phyloP scores from a whole-genome alignment of 2,329 filamentous ascomycete species.

The Emmonsiellopsis sp. region DNA sequence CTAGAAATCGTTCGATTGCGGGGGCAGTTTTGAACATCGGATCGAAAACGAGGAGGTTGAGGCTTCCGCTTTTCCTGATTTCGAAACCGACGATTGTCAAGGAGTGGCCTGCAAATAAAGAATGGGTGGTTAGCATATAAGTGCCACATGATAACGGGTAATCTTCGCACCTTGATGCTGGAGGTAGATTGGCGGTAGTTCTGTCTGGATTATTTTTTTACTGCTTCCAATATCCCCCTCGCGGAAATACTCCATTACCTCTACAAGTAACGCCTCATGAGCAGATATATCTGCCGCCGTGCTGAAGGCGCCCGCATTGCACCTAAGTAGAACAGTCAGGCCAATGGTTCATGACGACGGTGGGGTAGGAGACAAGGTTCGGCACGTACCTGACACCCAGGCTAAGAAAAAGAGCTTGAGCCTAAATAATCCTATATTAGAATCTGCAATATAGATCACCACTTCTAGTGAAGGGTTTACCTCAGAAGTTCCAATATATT shows the following conservation, averaged over 20 bases:
- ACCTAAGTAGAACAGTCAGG: slow-evolving; percentile 25
- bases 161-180: slow-evolving; percentile 59
- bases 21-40: slow-evolving; percentile 66
- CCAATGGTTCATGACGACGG: not conserved
- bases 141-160: not conserved
- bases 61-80: slow-evolving; percentile 51
- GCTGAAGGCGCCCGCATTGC: slow-evolving; percentile 52
- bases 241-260: slow-evolving; percentile 67
- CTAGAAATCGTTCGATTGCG: slow-evolving; percentile 50
- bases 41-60: slow-evolving; percentile 76
- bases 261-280: slow-evolving; percentile 51
- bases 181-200: slow-evolving; percentile 76
- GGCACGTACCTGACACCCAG: slow-evolving; percentile 55
- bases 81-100: slow-evolving; percentile 84
- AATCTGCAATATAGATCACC: not conserved
- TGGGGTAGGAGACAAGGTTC: not conserved
- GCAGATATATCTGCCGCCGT: slow-evolving; percentile 37
- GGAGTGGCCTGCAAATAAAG: slow-evolving; percentile 56
- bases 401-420: slow-evolving; percentile 65
- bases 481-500: slow-evolving; percentile 92
- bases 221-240: slow-evolving; percentile 39
- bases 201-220: slow-evolving; percentile 59
- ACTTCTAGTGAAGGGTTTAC: slow-evolving; percentile 34
- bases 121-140: not conserved
- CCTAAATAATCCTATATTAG: slow-evolving; percentile 40